Percentiles rank a stretch among this genome's conserved stretches.
These are phyloP conservation scores for Verbena officinalis DNA, from an alignment of 257 asterid species.

Conservation along the genomic window DNA sequence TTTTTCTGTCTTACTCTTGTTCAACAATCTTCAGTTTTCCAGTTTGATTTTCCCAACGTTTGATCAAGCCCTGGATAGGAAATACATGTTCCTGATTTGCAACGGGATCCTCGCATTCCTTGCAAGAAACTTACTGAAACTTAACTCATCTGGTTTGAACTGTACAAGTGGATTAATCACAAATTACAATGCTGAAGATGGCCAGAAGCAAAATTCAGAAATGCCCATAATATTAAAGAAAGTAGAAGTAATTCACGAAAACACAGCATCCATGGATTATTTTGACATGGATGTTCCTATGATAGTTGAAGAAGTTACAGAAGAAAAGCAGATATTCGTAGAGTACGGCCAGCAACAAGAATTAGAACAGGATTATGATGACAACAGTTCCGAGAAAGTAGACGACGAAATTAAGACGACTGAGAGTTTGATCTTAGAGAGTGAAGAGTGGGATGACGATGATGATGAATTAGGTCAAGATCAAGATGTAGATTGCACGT, in stretches of 20 bases:
- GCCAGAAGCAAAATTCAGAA: not conserved
- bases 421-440: slow-evolving; percentile 17
- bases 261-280: slow-evolving; percentile 20
- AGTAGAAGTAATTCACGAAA: slow-evolving; percentile 17
- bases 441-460: slow-evolving; percentile 20
- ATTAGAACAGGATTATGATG: not conserved
- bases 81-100: slow-evolving; percentile 65
- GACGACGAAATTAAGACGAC: slow-evolving; percentile 1
- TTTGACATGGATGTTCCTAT: not conserved
- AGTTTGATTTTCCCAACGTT: slow-evolving; percentile 28
- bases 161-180: not conserved
- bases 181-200: not conserved
- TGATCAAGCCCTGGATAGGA: slow-evolving; percentile 45
- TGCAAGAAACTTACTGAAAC: slow-evolving; percentile 45
- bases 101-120: slow-evolving; percentile 63
- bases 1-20: slow-evolving; percentile 12
- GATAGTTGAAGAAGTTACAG: not conserved
- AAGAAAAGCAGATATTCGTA: slow-evolving; percentile 10
- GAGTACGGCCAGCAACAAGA: not conserved
- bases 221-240: slow-evolving; percentile 18
- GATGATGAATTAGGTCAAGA: not conserved
- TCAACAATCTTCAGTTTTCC: slow-evolving; percentile 28
- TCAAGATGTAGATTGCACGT: not conserved
- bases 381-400: not conserved
- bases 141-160: slow-evolving; percentile 21